A percentile compares a stretch with the other conserved stretches of the same genome.
Conservation (phyloP, 495 filamentous ascomycete species). For the Penicillium longicatenatum region DNA sequence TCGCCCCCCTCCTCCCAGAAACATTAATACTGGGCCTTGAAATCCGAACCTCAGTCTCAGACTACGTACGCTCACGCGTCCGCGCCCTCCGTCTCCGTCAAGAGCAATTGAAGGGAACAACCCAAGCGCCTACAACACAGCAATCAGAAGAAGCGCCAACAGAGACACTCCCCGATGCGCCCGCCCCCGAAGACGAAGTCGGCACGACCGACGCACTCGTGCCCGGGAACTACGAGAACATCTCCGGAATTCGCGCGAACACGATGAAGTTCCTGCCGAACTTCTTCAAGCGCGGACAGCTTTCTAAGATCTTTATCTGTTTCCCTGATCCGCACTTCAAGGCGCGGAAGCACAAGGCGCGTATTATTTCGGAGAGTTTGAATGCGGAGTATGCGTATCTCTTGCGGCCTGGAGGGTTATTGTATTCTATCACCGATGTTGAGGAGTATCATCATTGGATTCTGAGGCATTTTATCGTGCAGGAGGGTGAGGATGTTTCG, state of each 20-base stretch:
- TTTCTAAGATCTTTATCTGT: constrained; percentile 92
- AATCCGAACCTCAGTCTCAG: constrained; percentile 83
- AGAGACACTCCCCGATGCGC: not conserved
- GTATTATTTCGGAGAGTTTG: constrained; percentile 86
- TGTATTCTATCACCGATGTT: constrained; percentile 97
- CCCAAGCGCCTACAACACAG: not conserved
- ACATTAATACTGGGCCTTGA: constrained; percentile 88
- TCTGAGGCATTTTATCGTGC: constrained; percentile 68
- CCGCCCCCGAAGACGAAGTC: constrained; percentile 35
- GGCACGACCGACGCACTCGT: constrained; percentile 26
- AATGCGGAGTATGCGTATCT: constrained; percentile 94
- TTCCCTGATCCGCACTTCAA: constrained; percentile 99
- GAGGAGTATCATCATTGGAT: constrained; percentile 94
- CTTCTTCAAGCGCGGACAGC: constrained; percentile 76
- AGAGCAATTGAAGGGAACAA: constrained; percentile 37
- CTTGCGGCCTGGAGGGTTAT: constrained; percentile 74
- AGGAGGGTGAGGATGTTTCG: constrained; percentile 24
- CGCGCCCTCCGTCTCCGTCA: constrained; percentile 74
- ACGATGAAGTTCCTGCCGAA: constrained; percentile 99
- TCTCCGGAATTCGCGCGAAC: constrained; percentile 83
- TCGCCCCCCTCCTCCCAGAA: constrained; percentile 78
- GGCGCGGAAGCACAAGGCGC: constrained; percentile 90
- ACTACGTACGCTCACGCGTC: constrained; percentile 86
- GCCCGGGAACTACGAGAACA: constrained; percentile 72
- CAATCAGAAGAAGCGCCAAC: constrained; percentile 1